phyloP scores from a whole-genome alignment of 257 asterid species.

The Solanum peruvianum region DNA sequence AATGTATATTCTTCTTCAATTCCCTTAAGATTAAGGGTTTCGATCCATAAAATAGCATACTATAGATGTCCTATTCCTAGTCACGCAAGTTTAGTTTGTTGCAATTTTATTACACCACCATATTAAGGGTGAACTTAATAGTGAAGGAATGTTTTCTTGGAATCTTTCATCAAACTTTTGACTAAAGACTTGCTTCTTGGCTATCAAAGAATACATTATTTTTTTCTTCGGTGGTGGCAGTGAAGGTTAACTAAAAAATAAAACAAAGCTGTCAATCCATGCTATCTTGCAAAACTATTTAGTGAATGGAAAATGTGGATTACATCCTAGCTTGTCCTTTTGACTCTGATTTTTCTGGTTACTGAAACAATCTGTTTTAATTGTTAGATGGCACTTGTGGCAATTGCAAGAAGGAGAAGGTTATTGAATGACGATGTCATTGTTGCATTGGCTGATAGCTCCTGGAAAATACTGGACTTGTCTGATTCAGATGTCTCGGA shows the following conservation, averaged over 20 bases:
- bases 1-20: not conserved
- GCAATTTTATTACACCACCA: not conserved
- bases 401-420: slow-evolving; percentile 86
- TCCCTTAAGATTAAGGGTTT: not conserved
- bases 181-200: not conserved
- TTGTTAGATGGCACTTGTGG: slow-evolving; percentile 56
- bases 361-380: not conserved
- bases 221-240: not conserved
- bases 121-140: not conserved
- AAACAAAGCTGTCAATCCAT: not conserved
- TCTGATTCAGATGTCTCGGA: slow-evolving; percentile 80
- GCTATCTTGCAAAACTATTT: not conserved
- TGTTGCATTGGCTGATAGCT: slow-evolving; percentile 63
- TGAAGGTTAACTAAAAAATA: not conserved
- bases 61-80: not conserved
- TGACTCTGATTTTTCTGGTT: not conserved
- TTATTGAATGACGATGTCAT: slow-evolving; percentile 56
- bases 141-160: not conserved
- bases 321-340: not conserved
- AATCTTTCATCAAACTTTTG: not conserved
- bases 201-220: not conserved
- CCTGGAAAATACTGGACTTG: slow-evolving; percentile 70
- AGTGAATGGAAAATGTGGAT: not conserved
- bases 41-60: not conserved
- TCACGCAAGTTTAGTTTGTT: not conserved